These are phyloP conservation scores for Clonostachys rhizophaga DNA, from an alignment of 2,329 filamentous ascomycete species.

Conservation along the genomic window DNA sequence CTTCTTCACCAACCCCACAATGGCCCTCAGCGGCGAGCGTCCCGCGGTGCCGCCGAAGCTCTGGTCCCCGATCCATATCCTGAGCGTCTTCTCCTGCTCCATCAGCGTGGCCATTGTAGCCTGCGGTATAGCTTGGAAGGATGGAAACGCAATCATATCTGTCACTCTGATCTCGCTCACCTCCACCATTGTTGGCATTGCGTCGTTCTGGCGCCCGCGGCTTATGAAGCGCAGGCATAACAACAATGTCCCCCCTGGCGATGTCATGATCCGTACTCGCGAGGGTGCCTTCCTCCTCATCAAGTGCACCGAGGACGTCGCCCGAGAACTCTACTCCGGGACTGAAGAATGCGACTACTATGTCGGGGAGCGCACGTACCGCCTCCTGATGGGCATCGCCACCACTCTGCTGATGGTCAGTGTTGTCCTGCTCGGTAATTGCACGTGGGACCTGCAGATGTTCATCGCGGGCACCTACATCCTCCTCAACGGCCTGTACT, in stretches of 20 bases:
- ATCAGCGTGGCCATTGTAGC: conserved; percentile 42
- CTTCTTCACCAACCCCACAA: conserved; percentile 33
- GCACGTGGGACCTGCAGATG: conserved; percentile 55
- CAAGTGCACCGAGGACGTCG: conserved; percentile 52
- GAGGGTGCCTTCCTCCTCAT: conserved; percentile 56
- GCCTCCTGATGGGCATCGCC: conserved; percentile 48
- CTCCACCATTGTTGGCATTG: conserved; percentile 49
- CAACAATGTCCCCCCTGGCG: conserved; percentile 45
- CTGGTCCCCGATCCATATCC: conserved; percentile 47
- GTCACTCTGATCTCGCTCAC: conserved; percentile 46
- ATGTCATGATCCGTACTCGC: conserved; percentile 58
- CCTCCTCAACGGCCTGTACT: conserved; percentile 54
- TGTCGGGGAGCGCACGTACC: conserved; percentile 39
- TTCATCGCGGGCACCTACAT: conserved; percentile 55
- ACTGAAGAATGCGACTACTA: conserved; percentile 56
- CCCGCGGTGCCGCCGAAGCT: conserved; percentile 42
- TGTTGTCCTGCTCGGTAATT: conserved; percentile 58
- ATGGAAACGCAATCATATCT: conserved; percentile 30
- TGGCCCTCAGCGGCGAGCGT: conserved; percentile 25
- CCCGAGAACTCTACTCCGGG: conserved; percentile 57
- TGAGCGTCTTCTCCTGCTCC: conserved; percentile 45
- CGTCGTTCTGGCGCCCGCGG: conserved; percentile 52
- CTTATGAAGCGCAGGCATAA: conserved; percentile 45
- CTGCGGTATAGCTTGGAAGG: conserved; percentile 29
- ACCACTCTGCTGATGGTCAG: conserved; percentile 58